These are phyloP conservation scores for Garcia nutans DNA, from an alignment of 345 rosid species.

Conservation along the genomic window DNA sequence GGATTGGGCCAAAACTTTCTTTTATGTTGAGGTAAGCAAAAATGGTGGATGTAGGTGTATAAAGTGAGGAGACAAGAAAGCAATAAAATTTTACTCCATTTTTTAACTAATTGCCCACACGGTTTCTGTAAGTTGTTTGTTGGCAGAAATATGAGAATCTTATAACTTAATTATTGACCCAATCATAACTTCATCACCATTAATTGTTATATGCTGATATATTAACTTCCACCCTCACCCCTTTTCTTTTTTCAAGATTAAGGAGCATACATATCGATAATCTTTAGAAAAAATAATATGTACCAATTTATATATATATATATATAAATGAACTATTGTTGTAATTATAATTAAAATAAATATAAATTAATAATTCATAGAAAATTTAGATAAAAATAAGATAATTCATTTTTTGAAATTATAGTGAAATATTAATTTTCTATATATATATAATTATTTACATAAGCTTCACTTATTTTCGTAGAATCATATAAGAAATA, in stretches of 20 bases:
- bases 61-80: constrained; percentile 1
- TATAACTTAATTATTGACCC: background rate
- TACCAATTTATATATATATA: no score
- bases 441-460: no score
- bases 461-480: no score
- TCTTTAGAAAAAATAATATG: no score
- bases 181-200: background rate
- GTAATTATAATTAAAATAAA: no score
- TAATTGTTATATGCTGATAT: background rate
- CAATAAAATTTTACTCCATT: background rate
- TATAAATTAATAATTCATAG: no score
- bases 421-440: no score
- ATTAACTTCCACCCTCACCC: background rate
- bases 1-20: background rate
- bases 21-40: background rate
- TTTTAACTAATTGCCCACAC: background rate
- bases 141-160: background rate
- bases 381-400: no score
- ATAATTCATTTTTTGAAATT: no score
- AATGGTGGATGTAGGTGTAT: background rate
- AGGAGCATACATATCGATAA: no score
- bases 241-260: background rate
- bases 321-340: no score
- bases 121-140: background rate
- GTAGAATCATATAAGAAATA: no score